Percentiles rank a stretch among this genome's conserved stretches.
These are phyloP conservation scores for Trapa bicornis DNA, from an alignment of 345 rosid species.

Conservation along the genomic window DNA sequence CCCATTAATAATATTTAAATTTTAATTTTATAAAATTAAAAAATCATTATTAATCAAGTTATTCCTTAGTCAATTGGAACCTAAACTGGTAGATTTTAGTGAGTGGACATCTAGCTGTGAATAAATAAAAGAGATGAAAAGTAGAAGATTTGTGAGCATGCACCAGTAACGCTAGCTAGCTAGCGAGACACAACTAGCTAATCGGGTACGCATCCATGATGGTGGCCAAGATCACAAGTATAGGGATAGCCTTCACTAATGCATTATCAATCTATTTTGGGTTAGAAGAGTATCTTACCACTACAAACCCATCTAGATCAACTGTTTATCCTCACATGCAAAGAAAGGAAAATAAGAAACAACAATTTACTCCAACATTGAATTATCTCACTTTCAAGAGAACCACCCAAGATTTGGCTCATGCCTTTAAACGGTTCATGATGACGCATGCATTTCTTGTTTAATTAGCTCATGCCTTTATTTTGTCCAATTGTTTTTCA, in stretches of 20 bases:
- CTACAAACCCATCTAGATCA: not conserved
- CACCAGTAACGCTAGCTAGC: not conserved
- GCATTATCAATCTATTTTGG: not conserved
- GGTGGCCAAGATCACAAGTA: not conserved
- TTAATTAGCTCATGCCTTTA: not conserved
- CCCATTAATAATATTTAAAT: not conserved
- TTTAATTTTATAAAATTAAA: too few species aligned
- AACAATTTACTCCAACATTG: not conserved
- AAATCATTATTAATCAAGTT: too few species aligned
- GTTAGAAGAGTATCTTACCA: not conserved
- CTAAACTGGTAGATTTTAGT: not conserved
- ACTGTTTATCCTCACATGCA: not conserved
- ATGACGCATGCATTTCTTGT: not conserved
- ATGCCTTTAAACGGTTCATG: not conserved
- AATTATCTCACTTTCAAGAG: not conserved
- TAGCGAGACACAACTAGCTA: not conserved
- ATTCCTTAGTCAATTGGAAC: too few species aligned
- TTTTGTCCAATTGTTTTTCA: not conserved
- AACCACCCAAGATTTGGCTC: not conserved
- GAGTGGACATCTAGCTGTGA: not conserved
- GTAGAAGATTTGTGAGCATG: too few species aligned
- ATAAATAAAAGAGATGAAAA: too few species aligned
- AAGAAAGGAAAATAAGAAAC: not conserved
- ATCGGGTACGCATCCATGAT: constrained; percentile 1
- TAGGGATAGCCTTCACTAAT: not conserved